Evolutionary conservation across 306 rosid genomes (phyloP).

Genomic region (Albizia julibrissin): DNA sequence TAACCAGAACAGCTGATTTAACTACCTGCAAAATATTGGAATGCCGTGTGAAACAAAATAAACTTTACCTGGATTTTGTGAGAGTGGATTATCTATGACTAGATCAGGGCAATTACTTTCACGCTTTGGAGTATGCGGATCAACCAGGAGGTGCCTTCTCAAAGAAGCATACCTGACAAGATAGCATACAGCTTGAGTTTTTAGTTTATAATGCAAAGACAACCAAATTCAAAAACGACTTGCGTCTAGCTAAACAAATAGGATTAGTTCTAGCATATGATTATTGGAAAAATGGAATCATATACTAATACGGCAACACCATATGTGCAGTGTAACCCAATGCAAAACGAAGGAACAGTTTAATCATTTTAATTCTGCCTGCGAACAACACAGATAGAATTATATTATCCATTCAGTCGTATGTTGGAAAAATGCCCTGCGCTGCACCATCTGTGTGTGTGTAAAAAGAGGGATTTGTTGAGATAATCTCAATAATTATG

Average conservation of each 20-base stretch:
- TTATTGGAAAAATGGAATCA: not conserved
- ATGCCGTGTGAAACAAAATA: constrained; percentile 8
- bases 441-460: not conserved
- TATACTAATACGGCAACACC: not conserved
- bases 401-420: not conserved
- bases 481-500: not conserved
- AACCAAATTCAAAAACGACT: not conserved
- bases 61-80: constrained; percentile 87
- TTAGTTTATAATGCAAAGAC: not conserved
- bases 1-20: not conserved
- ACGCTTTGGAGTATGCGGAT: constrained; percentile 77
- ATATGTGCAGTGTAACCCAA: not conserved
- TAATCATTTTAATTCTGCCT: not conserved
- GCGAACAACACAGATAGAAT: not conserved
- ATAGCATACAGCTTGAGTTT: not conserved
- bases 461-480: not conserved
- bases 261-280: not conserved
- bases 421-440: too few relatives aligned
- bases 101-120: constrained; percentile 65
- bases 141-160: constrained; percentile 88
- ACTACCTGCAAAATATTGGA: not conserved
- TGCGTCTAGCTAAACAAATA: not conserved
- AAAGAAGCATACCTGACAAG: constrained; percentile 78
- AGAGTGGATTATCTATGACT: constrained; percentile 88
- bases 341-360: not conserved